phyloP scores from a whole-genome alignment of 345 rosid species.

The Eucalyptus melliodora region DNA sequence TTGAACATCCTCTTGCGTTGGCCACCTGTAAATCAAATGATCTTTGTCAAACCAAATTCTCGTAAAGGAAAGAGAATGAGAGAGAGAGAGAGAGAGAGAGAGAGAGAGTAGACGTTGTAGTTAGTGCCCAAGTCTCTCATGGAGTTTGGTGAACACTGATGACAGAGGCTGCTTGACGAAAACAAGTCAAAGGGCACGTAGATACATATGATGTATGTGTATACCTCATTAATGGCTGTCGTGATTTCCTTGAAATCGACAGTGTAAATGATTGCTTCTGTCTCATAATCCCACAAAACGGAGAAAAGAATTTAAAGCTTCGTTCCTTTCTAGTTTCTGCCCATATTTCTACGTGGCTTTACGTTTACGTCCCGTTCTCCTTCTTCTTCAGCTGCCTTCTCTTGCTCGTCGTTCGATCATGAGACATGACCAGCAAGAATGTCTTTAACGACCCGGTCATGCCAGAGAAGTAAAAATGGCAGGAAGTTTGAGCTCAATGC shows the following conservation, averaged over 20 bases:
- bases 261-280: not conserved
- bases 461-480: not conserved
- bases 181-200: not conserved
- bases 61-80: not conserved
- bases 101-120: not conserved
- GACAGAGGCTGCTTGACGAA: not conserved
- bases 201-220: not conserved
- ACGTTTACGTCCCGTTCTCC: not conserved
- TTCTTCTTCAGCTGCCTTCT: not conserved
- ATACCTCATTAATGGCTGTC: not conserved
- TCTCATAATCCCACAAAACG: not conserved
- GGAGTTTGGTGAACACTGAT: not conserved
- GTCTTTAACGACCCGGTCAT: not conserved
- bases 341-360: slow-evolving; percentile 1
- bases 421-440: not conserved
- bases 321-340: not conserved
- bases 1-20: not conserved
- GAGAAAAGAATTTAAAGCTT: not conserved
- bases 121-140: not conserved
- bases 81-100: not conserved
- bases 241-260: not conserved
- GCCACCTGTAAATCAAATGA: not conserved
- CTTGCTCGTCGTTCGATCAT: not conserved
- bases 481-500: not conserved
- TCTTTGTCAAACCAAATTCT: not conserved